A percentile compares a stretch with the other conserved stretches of the same genome.
These are phyloP conservation scores for Aspergillus heteromorphus DNA, from an alignment of 495 filamentous ascomycete genomes.

Conservation along the genomic window DNA sequence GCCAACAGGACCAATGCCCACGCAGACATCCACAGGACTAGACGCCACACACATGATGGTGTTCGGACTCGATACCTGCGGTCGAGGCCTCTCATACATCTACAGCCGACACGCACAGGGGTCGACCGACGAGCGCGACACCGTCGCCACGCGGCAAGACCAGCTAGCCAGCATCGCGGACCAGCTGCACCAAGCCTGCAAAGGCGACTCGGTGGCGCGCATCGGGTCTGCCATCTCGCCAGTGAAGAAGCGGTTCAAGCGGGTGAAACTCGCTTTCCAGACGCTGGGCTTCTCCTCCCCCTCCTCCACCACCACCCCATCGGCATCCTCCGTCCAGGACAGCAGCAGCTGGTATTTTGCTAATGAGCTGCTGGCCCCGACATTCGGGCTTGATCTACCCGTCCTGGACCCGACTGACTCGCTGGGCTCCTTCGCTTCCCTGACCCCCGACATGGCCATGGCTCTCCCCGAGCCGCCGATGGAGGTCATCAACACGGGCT, in stretches of 20 bases:
- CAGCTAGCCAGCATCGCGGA: not conserved
- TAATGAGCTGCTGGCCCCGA: not conserved
- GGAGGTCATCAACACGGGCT: not conserved
- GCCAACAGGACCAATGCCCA: not conserved
- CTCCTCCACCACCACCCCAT: not conserved
- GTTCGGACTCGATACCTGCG: not conserved
- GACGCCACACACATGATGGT: not conserved
- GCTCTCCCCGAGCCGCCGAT: not conserved
- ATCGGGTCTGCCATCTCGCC: not conserved
- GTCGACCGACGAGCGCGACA: not conserved
- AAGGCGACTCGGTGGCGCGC: not conserved
- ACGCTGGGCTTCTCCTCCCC: too few relatives aligned
- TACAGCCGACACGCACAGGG: not conserved
- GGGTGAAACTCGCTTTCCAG: not conserved
- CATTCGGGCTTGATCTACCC: not conserved
- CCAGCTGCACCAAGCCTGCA: not conserved
- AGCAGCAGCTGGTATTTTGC: not conserved
- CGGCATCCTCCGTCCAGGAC: not conserved
- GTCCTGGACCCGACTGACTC: not conserved
- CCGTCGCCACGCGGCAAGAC: not conserved
- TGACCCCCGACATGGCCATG: not conserved
- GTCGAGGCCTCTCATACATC: not conserved
- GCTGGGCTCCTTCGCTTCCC: not conserved
- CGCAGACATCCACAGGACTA: not conserved
- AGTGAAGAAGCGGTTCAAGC: constrained; percentile 1